Evolutionary conservation across 108 stramenopile genomes (phyloP), one percentile per base, ranked within the genome.

Genomic region (Fistulifera pelliculosa): DNA sequence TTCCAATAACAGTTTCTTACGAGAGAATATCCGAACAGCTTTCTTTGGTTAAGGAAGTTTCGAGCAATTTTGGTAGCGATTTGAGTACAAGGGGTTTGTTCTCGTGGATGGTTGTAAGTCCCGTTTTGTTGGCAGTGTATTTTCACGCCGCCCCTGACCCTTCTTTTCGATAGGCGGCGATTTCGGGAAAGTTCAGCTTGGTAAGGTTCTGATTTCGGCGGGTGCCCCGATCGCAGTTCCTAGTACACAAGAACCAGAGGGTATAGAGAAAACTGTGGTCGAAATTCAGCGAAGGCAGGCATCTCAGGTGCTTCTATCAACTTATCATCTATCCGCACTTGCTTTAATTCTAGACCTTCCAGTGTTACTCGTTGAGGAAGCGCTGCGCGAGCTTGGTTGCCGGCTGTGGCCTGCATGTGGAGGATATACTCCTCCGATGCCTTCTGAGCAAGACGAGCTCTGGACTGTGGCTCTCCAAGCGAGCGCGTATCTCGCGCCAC

Each of bases 1-100:
- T 67, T 53, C 92, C 92, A 13, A 63, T 93, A 38, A 70, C 81
- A 60, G 87, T 93, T 52, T 87, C 75, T 69, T 93, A 93, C 44
- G 92, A 93, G 58, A 56, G 47, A 27, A 76, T 89, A 48, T 80
- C 92, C 26, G 92, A 93, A 49, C 75, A 90, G 61, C 27, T 59
- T 27, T 66, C 62, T 31, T 56, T 93, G 49, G 53, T 70, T 13
- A 26, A 71, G 1, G 77, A 91, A 60, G 76, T 76, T 4, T 56
- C 54, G 16, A 27, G 15, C 14, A 28, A 15, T 38, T n/a, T 41
- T 10, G 4, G n/a, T 18, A 40, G 10, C 19, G 23, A 3, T 4
- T 48, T 75, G 49, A 65, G 28, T 26, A 8, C 59, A 0, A 16
- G 19, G 27, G 64, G 64, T 3, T 40, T 69, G 39, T 11, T 75